Evolutionary conservation across 768 basidiomycete genomes (phyloP).

Genomic region (Coprinopsis sp.): DNA sequence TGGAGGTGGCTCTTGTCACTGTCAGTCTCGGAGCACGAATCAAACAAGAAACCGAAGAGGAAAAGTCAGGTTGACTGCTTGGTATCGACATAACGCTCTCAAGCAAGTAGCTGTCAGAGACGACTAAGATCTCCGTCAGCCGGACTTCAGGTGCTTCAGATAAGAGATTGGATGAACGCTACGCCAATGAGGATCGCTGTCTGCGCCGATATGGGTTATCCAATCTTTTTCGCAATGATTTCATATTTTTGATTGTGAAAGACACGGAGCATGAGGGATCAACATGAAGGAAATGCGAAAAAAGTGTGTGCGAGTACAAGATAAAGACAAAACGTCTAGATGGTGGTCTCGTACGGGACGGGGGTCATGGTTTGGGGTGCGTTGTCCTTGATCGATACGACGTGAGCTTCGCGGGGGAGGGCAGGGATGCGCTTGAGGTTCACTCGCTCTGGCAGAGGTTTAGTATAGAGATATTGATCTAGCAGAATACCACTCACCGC

Average conservation of each 20-base stretch:
- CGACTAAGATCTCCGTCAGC: no score
- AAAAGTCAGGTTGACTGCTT: no score
- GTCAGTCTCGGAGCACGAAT: no score
- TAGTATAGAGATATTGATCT: not conserved
- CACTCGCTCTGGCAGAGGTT: constrained; percentile 56
- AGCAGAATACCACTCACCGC: constrained; percentile 55
- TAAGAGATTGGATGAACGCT: no score
- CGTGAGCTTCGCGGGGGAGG: constrained; percentile 74
- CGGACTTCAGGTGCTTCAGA: no score
- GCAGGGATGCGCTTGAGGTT: constrained; percentile 82
- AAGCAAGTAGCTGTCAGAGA: no score
- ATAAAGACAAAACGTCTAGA: constrained; percentile 49
- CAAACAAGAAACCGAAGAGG: no score
- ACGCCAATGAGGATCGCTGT: no score
- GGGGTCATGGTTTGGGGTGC: constrained; percentile 90
- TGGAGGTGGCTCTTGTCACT: no score
- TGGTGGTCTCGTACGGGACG: constrained; percentile 93
- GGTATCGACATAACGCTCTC: no score
- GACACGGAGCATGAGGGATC: constrained; percentile 15
- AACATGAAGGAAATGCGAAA: constrained; percentile 13
- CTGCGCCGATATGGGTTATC: no score
- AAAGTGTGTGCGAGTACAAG: constrained; percentile 17
- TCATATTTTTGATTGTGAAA: constrained; percentile 15
- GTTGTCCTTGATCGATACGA: constrained; percentile 70
- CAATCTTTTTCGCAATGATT: constrained; percentile 13